Base-by-base conservation (phyloP, 257 asterid species). In the Ehretia macrophylla region DNA sequence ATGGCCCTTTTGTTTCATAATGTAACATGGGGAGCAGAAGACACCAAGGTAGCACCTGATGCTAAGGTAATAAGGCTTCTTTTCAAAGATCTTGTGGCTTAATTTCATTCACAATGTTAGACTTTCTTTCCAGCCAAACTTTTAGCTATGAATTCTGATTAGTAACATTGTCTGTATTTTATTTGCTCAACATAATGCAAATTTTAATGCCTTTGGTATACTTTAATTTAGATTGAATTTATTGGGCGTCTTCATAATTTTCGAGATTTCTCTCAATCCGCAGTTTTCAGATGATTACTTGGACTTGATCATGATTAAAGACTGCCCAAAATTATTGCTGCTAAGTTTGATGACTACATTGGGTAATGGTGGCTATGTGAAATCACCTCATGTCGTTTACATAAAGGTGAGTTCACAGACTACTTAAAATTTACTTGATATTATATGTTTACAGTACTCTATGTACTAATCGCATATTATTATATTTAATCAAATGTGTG, bases 251-350 rank as follows among this genome's bases (percentile, higher is more conserved):
- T 14, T 42, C 16, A 42, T 14, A 10, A 11, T 42, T 42, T 42
- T 42, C 8, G 35, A 42, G 16, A 42, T 14, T 63, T 51, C 12
- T 38, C 23, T 37, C 59, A 49, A 19, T 69, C 46, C 75, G 69
- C 88, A 93, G 99, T 93, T 93, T 80, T 86, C 99, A 16, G 99
- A 93, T 75, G 99, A 97, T 57, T 89, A 79, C 76, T 70, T 86
- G 83, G 99, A 89, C 84, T 76, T 93, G 76, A 73, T 93, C 63
- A 64, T 93, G 95, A 83, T 87, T 48, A 85, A 75, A 79, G 92
- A 93, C 59, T 71, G 88, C 66, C 76, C 95, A 47, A 86, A 71
- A 61, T 66, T 86, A 37, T 59, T 88, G 20, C 76, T 93, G 82
- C 80, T 90, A 10, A 61, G 71, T 58, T 62, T 78, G 78, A 75